Percentiles rank a stretch among this genome's conserved stretches.
These are phyloP conservation scores for Coniochaeta hoffmannii DNA, from an alignment of 2,329 filamentous ascomycete species.

Conservation along the genomic window DNA sequence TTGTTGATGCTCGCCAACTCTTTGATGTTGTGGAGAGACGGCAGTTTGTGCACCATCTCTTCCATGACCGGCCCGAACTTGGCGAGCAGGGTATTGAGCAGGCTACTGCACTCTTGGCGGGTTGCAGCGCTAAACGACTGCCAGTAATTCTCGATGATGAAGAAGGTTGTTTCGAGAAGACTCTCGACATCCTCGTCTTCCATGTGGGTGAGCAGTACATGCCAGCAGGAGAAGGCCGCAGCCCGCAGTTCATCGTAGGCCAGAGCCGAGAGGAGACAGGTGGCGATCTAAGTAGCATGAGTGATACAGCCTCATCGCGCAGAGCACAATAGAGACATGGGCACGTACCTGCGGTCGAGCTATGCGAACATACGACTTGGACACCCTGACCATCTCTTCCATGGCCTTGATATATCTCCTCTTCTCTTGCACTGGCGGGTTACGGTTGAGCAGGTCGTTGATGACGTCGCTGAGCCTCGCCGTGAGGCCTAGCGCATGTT, in stretches of 20 bases:
- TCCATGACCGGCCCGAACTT: constrained; percentile 53
- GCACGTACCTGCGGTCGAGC: constrained; percentile 73
- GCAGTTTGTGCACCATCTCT: constrained; percentile 66
- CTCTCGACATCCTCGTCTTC: constrained; percentile 71
- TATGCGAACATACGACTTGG: constrained; percentile 63
- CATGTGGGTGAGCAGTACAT: constrained; percentile 65
- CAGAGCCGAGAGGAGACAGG: constrained; percentile 83
- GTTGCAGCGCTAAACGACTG: constrained; percentile 52
- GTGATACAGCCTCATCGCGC: constrained; percentile 6
- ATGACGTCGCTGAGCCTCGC: constrained; percentile 72
- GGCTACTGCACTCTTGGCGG: constrained; percentile 49
- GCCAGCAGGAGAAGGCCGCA: constrained; percentile 78
- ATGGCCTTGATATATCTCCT: constrained; percentile 73
- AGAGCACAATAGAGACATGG: not conserved
- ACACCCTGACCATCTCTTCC: constrained; percentile 77
- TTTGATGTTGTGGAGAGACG: constrained; percentile 66
- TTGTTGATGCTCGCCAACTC: constrained; percentile 61
- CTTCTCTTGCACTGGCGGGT: constrained; percentile 58
- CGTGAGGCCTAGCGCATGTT: constrained; percentile 80
- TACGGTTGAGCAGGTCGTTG: constrained; percentile 54
- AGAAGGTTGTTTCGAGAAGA: constrained; percentile 83
- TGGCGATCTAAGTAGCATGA: constrained; percentile 59
- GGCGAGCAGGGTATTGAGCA: constrained; percentile 60
- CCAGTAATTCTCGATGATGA: constrained; percentile 82
- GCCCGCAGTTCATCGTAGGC: constrained; percentile 67